These are phyloP conservation scores for Cyberlindnera misumaiensis DNA, from an alignment of 805 yeast genomes.

Conservation along the genomic window DNA sequence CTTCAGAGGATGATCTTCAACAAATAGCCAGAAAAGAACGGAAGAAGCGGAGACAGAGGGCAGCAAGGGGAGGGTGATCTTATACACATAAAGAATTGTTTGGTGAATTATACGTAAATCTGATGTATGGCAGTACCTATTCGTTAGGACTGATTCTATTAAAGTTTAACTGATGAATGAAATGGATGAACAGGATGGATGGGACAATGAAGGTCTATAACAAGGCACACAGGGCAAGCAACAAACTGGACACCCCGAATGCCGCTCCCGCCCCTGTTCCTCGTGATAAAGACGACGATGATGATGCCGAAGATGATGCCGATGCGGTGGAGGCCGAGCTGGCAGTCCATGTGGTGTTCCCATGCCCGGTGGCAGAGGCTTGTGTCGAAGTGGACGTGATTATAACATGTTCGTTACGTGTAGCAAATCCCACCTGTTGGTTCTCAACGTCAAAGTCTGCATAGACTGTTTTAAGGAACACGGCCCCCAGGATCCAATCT, in stretches of 20 bases:
- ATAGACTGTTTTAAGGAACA: slow-evolving; percentile 48
- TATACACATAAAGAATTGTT: no score
- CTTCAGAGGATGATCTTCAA: slow-evolving; percentile 75
- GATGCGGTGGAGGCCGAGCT: neutral
- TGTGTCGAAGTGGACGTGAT: slow-evolving; percentile 20
- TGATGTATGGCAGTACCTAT: no score
- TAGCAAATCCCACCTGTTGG: slow-evolving; percentile 49
- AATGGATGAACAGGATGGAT: no score
- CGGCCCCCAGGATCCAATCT: slow-evolving; percentile 61
- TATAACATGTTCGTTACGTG: slow-evolving; percentile 27
- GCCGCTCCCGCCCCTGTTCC: no score
- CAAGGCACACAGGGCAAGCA: no score
- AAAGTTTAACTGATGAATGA: no score
- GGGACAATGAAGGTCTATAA: no score
- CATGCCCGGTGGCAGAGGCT: slow-evolving; percentile 1
- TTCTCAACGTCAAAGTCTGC: slow-evolving; percentile 50
- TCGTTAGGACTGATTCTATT: no score
- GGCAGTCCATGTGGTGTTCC: neutral
- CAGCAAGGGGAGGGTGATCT: no score
- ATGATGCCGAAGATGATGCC: slow-evolving; percentile 1
- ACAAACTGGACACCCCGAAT: no score
- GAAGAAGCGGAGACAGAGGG: slow-evolving; percentile 42
- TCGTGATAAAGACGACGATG: neutral
- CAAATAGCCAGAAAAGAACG: slow-evolving; percentile 67
- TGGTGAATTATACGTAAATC: no score